Evolutionary conservation across 257 asterid species (phyloP), one percentile per base, ranked within the genome.

Genomic region (Lavandula angustifolia): DNA sequence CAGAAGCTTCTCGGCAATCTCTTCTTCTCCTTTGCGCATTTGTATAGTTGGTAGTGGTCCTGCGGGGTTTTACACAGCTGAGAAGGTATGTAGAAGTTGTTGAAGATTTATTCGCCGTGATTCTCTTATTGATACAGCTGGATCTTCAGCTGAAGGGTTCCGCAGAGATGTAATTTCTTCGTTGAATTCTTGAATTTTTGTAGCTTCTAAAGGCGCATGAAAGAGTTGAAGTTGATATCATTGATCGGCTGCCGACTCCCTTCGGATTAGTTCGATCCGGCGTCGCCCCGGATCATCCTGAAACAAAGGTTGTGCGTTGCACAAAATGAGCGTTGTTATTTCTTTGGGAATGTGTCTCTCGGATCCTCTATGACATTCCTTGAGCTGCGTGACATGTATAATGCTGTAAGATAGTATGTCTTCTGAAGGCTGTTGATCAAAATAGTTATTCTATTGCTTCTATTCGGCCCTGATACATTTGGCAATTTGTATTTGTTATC

Each of bases 241-340:
- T 94, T 43, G 99, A 94, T 70, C 88, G 97, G 40, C 83, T 90
- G 69, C 96, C 99, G 0, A 89, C 95, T 27, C 99, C 99, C 3
- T 90, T 78, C 80, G 99, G 99, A 41, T 81, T 94, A 60, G 97
- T 94, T 43, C 92, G 97, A 29, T 85, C 96, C 1, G 99, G 97
- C 11, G 97, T 87, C 22, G 97, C 97, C 49, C 99, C 99, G 67
- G 99, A 94, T 75, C 99, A 94, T 78, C 95, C 91, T 4, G 99
- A 94, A 70, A 94, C 99, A 4, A 94, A 90, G 99, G 99, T 87
- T 34, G 3, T 27, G 94, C 44, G 94, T 86, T 58, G 85, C 88
- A 53, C 81, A 80, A 80, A 84, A 80, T 66, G 81, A 73, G 0
- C 90, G 87, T 9, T 94, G 99, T 61, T 85, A 94, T 9, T 89